Conservation (phyloP, 148 eudicot species). For the Limonium bicolor region DNA sequence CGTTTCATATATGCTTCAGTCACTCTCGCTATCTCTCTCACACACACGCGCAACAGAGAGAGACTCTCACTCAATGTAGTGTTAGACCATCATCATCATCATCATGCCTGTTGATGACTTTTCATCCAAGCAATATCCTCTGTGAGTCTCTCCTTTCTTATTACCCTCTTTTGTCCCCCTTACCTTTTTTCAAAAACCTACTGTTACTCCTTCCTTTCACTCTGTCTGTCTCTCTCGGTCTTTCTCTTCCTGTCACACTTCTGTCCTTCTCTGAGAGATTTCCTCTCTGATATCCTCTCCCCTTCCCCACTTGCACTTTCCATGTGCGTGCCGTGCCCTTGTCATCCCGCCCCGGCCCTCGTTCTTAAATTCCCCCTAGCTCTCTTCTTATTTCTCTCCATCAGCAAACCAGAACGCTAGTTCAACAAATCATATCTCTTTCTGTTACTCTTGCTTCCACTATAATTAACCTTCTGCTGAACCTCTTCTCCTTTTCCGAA, state of each 20-base stretch:
- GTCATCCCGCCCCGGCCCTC: too few species aligned
- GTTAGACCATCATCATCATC: too few species aligned
- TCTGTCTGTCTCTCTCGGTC: slow-evolving; percentile 33
- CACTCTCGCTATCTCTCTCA: too few species aligned
- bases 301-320: slow-evolving; percentile 7
- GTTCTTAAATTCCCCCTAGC: slow-evolving; percentile 8
- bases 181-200: slow-evolving; percentile 27
- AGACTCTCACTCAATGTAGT: too few species aligned
- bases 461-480: too few species aligned
- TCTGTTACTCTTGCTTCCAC: too few species aligned
- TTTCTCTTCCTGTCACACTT: slow-evolving; percentile 88
- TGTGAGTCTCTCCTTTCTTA: slow-evolving; percentile 29
- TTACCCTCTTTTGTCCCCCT: slow-evolving; percentile 88
- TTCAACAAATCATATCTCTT: too few species aligned
- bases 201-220: not conserved
- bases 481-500: slow-evolving; percentile 2
- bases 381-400: slow-evolving; percentile 7
- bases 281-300: slow-evolving; percentile 24
- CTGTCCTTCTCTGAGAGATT: slow-evolving; percentile 30
- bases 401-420: too few species aligned
- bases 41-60: too few species aligned
- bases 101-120: slow-evolving; percentile 34
- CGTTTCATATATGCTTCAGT: too few species aligned
- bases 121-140: slow-evolving; percentile 55
- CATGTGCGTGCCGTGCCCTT: too few species aligned